Conservation (phyloP, 208 protist genomes). For the Leishmania martiniquensis region DNA sequence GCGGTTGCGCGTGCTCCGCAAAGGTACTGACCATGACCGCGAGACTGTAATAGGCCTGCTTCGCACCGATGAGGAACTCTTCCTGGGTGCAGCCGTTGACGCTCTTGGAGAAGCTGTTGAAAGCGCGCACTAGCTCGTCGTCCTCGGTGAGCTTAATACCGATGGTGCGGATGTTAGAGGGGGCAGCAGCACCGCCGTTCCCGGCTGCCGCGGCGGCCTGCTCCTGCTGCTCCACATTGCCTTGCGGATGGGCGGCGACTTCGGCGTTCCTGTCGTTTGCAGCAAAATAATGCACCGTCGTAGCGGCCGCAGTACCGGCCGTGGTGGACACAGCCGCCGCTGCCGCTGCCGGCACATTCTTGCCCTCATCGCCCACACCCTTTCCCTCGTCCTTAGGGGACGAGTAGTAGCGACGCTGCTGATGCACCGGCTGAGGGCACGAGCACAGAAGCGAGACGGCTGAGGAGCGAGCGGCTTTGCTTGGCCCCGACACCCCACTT, state of each 20-base stretch:
- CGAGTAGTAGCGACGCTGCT: slow-evolving; percentile 13
- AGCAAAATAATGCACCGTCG: slow-evolving; percentile 22
- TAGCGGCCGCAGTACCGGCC: slow-evolving; percentile 3
- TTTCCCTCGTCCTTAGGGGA: slow-evolving; percentile 25
- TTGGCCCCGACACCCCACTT: not conserved
- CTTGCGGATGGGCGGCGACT: not conserved
- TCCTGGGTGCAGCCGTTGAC: slow-evolving; percentile 53
- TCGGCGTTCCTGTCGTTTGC: slow-evolving; percentile 7
- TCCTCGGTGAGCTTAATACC: slow-evolving; percentile 38
- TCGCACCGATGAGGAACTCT: slow-evolving; percentile 65
- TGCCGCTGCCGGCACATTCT: slow-evolving; percentile 6
- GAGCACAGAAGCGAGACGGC: not conserved
- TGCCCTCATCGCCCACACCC: not conserved
- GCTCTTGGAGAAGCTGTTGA: slow-evolving; percentile 49
- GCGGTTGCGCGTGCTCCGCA: slow-evolving; percentile 25
- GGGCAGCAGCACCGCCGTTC: not conserved
- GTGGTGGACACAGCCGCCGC: slow-evolving; percentile 15
- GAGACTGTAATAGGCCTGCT: slow-evolving; percentile 73
- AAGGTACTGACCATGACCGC: slow-evolving; percentile 45
- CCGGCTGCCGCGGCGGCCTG: slow-evolving; percentile 6
- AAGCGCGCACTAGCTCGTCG: slow-evolving; percentile 47
- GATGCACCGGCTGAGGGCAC: not conserved
- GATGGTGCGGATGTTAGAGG: slow-evolving; percentile 29
- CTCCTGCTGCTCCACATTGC: slow-evolving; percentile 13
- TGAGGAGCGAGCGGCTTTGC: not conserved